phyloP scores from a whole-genome alignment of 108 stramenopile genomes.

The Nannochloropsis salina region DNA sequence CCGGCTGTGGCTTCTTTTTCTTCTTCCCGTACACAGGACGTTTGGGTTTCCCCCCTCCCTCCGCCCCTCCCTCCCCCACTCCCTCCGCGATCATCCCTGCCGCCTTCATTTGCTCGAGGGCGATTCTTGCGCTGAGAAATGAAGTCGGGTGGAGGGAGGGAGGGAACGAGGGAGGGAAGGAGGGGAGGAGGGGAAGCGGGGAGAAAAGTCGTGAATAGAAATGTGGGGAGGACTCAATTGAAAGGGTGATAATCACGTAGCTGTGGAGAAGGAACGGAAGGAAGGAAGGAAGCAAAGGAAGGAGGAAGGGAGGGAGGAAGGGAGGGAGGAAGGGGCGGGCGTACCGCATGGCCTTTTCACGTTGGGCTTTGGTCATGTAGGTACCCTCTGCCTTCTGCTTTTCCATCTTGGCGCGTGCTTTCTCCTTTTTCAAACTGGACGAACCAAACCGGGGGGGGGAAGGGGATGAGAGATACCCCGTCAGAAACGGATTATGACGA shows the following conservation, averaged over 20 bases:
- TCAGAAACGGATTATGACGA: not conserved
- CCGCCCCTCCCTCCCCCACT: not conserved
- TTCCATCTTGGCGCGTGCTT: slow-evolving; percentile 32
- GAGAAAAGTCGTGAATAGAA: not conserved
- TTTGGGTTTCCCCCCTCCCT: not conserved
- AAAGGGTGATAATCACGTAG: no score
- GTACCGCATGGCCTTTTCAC: slow-evolving; percentile 47
- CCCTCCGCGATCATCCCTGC: not conserved
- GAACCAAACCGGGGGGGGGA: not conserved
- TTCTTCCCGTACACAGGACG: not conserved
- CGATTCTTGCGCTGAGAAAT: not conserved
- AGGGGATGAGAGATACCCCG: not conserved
- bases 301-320: slow-evolving; percentile 44
- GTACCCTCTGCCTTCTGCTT: slow-evolving; percentile 54
- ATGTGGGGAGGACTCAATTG: not conserved
- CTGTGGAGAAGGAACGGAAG: no score
- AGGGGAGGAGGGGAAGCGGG: slow-evolving; percentile 23
- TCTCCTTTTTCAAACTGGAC: slow-evolving; percentile 18
- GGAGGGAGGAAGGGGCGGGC: slow-evolving; percentile 41
- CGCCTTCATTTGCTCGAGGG: not conserved
- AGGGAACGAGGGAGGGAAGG: not conserved
- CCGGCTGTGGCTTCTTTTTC: not conserved
- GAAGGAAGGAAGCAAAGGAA: not conserved
- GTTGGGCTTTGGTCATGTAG: slow-evolving; percentile 57
- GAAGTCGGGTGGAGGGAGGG: not conserved